Percentiles rank a stretch among this genome's conserved stretches.
These are phyloP conservation scores for Chlorella vulgaris DNA, from an alignment of 139 green algal species.

Conservation along the genomic window DNA sequence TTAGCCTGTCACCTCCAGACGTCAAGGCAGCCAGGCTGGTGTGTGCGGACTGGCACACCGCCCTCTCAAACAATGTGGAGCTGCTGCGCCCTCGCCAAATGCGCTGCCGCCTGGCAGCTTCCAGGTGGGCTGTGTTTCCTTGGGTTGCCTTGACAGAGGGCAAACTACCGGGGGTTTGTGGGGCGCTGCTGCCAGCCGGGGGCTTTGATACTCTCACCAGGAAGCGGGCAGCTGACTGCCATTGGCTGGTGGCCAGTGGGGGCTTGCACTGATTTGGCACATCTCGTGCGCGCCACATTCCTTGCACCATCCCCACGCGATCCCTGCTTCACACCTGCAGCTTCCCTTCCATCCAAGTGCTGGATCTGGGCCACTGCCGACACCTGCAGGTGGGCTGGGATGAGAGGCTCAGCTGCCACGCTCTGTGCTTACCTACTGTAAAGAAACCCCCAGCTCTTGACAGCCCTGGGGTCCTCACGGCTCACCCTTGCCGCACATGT, in stretches of 20 bases:
- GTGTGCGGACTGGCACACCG: constrained; percentile 36
- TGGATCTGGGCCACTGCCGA: constrained; percentile 37
- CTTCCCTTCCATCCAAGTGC: constrained; percentile 35
- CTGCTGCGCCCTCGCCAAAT: constrained; percentile 21
- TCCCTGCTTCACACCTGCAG: background rate
- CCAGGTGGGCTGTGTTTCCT: constrained; percentile 7
- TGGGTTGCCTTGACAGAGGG: too few relatives aligned
- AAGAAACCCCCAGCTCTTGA: too few relatives aligned
- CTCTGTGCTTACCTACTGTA: background rate
- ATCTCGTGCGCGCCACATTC: background rate
- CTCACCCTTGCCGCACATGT: too few relatives aligned
- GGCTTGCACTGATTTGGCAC: background rate
- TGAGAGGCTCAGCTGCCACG: background rate
- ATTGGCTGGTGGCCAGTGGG: too few relatives aligned
- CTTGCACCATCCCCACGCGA: background rate
- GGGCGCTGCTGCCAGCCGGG: too few relatives aligned
- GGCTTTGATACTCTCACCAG: background rate
- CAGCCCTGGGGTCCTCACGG: too few relatives aligned
- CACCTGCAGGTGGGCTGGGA: constrained; percentile 7
- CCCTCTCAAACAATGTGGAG: constrained; percentile 2
- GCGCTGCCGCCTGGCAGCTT: background rate
- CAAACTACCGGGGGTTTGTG: too few relatives aligned
- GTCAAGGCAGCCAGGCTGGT: constrained; percentile 36
- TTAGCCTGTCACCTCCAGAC: constrained; percentile 15
- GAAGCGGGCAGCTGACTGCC: background rate